Evolutionary conservation across 148 eudicot genomes (phyloP).

Genomic region (Fagopyrum homotropicum): DNA sequence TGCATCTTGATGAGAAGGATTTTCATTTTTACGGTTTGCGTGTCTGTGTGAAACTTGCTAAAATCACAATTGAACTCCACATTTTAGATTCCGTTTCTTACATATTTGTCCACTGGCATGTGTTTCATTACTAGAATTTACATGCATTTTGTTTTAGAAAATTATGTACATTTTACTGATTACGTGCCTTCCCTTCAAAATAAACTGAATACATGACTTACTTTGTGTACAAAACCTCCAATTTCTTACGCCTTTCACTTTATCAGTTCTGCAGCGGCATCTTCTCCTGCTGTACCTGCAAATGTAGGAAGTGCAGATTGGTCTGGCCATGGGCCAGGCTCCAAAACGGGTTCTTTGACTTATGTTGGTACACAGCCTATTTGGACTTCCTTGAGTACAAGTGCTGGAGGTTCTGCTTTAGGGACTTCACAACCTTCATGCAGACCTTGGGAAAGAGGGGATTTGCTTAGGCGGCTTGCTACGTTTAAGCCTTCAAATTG

Average conservation of each 20-base stretch:
- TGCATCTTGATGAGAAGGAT: background rate
- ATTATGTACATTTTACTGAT: background rate
- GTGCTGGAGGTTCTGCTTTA: conserved; percentile 80
- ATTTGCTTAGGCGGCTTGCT: conserved; percentile 85
- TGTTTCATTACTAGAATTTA: background rate
- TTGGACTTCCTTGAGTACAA: conserved; percentile 65
- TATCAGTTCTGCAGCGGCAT: conserved; percentile 88
- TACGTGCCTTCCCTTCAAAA: background rate
- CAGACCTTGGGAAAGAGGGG: conserved; percentile 99
- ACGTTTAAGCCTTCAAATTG: conserved; percentile 82
- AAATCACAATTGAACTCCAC: background rate
- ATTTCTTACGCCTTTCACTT: background rate
- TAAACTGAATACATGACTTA: too few species aligned
- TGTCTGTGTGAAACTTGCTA: background rate
- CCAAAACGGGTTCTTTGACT: conserved; percentile 81
- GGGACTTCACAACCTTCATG: conserved; percentile 92
- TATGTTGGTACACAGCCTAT: conserved; percentile 54
- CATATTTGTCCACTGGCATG: background rate
- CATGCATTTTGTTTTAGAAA: background rate
- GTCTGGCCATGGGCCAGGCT: conserved; percentile 75
- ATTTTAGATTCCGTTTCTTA: background rate
- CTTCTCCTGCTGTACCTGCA: conserved; percentile 70
- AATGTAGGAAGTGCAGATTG: conserved; percentile 77
- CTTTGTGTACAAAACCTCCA: background rate
- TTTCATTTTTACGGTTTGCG: background rate